A percentile compares a stretch with the other conserved stretches of the same genome.
Conservation (phyloP, 1,284 basidiomycete genomes). For the Rhodotorula sp. region DNA sequence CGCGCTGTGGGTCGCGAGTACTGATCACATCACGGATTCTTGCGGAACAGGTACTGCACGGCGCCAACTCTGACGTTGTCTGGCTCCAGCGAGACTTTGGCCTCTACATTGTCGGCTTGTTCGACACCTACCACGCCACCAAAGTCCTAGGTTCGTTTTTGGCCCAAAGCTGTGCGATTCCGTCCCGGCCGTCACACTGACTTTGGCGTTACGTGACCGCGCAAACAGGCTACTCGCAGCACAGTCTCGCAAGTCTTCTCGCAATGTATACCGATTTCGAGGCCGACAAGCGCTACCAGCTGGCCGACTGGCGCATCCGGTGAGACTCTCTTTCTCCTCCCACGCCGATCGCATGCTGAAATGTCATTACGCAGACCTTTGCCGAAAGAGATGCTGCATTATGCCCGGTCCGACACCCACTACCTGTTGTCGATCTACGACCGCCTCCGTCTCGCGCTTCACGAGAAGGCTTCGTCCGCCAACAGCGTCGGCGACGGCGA, state of each 20-base stretch:
- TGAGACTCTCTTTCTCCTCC: conserved; percentile 46
- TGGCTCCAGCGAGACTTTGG: conserved; percentile 98
- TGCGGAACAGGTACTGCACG: conserved; percentile 74
- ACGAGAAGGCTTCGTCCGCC: conserved; percentile 52
- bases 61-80: conserved; percentile 87
- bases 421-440: conserved; percentile 92
- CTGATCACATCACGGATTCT: background rate
- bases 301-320: conserved; percentile 96
- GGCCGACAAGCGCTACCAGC: conserved; percentile 93
- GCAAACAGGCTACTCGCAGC: conserved; percentile 67
- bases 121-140: conserved; percentile 95
- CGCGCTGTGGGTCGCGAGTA: too few species aligned
- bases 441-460: conserved; percentile 78
- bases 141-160: conserved; percentile 66
- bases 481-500: conserved; percentile 43
- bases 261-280: conserved; percentile 84
- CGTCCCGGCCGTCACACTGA: background rate
- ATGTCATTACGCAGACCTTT: conserved; percentile 60
- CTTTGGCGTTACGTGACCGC: too few species aligned
- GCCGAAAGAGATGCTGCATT: conserved; percentile 81
- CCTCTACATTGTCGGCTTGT: conserved; percentile 87
- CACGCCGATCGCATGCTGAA: conserved; percentile 42
- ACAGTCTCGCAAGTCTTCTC: conserved; percentile 80
- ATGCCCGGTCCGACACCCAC: conserved; percentile 94
- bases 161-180: background rate